These are phyloP conservation scores for Clonostachys rhizophaga DNA, from an alignment of 2,329 filamentous ascomycete genomes.

Conservation along the genomic window DNA sequence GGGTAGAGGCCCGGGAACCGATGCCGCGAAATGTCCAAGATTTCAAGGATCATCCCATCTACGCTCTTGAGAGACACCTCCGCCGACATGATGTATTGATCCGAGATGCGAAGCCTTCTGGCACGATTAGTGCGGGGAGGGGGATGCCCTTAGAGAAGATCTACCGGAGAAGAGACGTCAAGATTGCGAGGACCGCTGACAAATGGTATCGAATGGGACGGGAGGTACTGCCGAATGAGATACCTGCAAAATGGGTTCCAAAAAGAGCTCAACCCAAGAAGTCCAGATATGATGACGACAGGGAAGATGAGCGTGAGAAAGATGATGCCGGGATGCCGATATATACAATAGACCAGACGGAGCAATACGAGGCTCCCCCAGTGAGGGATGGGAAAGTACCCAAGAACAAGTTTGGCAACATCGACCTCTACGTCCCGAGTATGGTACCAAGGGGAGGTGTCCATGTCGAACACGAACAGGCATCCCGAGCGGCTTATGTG, in stretches of 20 bases:
- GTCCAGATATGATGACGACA: slow-evolving; percentile 16
- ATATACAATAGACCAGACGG: slow-evolving; percentile 61
- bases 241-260: slow-evolving; percentile 72
- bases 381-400: slow-evolving; percentile 73
- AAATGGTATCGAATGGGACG: slow-evolving; percentile 89
- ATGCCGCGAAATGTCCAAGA: slow-evolving; percentile 85
- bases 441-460: slow-evolving; percentile 84
- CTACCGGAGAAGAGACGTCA: slow-evolving; percentile 78
- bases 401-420: slow-evolving; percentile 89
- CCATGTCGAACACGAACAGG: slow-evolving; percentile 60
- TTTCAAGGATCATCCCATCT: slow-evolving; percentile 81
- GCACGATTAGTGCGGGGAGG: slow-evolving; percentile 69
- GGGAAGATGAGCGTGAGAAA: slow-evolving; percentile 13
- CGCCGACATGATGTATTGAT: slow-evolving; percentile 77
- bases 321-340: slow-evolving; percentile 45
- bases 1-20: slow-evolving; percentile 68
- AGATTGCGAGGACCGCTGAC: slow-evolving; percentile 71
- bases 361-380: slow-evolving; percentile 69
- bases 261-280: slow-evolving; percentile 32
- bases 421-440: slow-evolving; percentile 85
- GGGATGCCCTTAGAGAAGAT: slow-evolving; percentile 66
- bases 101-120: slow-evolving; percentile 64
- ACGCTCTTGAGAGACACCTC: slow-evolving; percentile 81
- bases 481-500: slow-evolving; percentile 67
- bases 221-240: slow-evolving; percentile 72